A percentile compares a stretch with the other conserved stretches of the same genome.
These are phyloP conservation scores for Stachybotrys elegans DNA, from an alignment of 2,329 filamentous ascomycete species.

Conservation along the genomic window DNA sequence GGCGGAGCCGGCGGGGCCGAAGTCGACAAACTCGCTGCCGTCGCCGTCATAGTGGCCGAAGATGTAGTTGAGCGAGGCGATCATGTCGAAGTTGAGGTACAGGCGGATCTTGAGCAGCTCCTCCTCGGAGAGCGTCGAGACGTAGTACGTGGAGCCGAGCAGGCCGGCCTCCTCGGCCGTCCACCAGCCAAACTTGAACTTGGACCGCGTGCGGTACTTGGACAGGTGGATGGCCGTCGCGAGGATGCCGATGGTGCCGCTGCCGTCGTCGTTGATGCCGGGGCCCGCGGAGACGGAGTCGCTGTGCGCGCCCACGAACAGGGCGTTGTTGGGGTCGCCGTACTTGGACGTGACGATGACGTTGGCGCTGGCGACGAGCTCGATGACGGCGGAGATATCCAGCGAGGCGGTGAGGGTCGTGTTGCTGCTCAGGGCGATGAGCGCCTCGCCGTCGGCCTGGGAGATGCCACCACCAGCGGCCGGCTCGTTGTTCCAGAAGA, in stretches of 20 bases:
- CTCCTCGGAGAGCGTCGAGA: constrained; percentile 37
- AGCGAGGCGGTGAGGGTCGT: constrained; percentile 16
- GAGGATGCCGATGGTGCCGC: constrained; percentile 52
- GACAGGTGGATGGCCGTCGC: constrained; percentile 55
- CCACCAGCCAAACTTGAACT: constrained; percentile 62
- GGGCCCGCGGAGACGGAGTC: constrained; percentile 58
- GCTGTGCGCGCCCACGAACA: constrained; percentile 55
- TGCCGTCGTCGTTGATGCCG: constrained; percentile 63
- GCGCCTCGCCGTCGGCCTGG: constrained; percentile 31
- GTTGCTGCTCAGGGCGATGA: constrained; percentile 19
- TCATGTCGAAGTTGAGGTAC: constrained; percentile 16
- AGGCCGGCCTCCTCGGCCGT: constrained; percentile 59
- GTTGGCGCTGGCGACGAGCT: constrained; percentile 41
- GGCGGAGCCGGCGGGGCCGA: constrained; percentile 46
- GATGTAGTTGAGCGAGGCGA: constrained; percentile 15
- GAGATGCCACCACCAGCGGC: constrained; percentile 45
- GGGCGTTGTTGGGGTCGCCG: constrained; percentile 53
- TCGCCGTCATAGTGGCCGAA: constrained; percentile 40
- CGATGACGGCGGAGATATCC: constrained; percentile 39
- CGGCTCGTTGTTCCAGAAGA: constrained; percentile 53
- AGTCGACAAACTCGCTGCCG: constrained; percentile 44
- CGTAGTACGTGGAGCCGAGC: constrained; percentile 55
- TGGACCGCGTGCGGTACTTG: constrained; percentile 51
- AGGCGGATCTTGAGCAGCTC: constrained; percentile 49
- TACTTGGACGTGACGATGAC: constrained; percentile 55